A percentile compares a stretch with the other conserved stretches of the same genome.
Conservation (phyloP, 192 early-diverging fungal species). For the Coemansia sp. region DNA sequence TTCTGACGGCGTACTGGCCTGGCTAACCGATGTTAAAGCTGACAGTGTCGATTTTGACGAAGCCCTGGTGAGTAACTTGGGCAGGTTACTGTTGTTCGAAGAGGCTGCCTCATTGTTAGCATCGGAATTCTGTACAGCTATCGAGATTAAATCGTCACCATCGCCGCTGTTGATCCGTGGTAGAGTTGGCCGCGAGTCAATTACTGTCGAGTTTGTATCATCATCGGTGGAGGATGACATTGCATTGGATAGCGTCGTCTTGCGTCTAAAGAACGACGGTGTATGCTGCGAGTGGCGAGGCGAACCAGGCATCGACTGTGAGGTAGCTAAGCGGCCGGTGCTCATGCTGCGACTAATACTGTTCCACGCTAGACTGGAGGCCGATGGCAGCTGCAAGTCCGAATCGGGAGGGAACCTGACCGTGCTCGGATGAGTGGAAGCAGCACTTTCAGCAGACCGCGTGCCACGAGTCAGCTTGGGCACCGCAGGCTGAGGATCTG, state of each 20-base stretch:
- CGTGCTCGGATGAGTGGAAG: background rate
- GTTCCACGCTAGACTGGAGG: background rate
- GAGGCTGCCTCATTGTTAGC: background rate
- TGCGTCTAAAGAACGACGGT: conserved; percentile 7
- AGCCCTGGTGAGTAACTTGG: no score
- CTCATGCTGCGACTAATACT: conserved; percentile 6
- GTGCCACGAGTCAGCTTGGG: no score
- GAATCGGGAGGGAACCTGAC: background rate
- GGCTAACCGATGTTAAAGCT: background rate
- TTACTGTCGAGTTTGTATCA: conserved; percentile 10
- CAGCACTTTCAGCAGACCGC: no score
- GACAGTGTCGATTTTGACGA: background rate
- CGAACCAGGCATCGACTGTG: conserved; percentile 3
- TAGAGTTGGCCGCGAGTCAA: conserved; percentile 3
- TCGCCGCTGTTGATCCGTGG: background rate
- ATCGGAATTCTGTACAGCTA: no score
- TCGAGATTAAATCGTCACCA: no score
- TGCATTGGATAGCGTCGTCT: background rate
- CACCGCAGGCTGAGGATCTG: background rate
- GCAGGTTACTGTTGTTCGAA: no score
- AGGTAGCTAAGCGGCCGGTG: background rate
- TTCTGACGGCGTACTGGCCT: background rate
- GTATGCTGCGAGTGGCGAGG: background rate
- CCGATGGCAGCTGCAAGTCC: background rate
- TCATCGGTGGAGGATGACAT: background rate